Evolutionary conservation across 306 rosid genomes (phyloP).

Genomic region (Pyrus communis): DNA sequence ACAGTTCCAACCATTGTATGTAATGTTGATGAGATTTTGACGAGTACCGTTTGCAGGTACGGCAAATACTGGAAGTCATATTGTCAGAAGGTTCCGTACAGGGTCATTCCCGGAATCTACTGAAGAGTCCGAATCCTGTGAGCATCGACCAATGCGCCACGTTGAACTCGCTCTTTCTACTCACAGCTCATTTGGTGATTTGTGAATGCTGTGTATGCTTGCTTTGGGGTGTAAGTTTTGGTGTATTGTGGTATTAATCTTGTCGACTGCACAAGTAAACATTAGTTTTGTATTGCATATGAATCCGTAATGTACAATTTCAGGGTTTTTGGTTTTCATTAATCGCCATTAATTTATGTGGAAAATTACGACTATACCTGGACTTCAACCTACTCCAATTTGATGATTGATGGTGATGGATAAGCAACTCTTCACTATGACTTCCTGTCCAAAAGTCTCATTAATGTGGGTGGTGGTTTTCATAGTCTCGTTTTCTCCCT

Average conservation of each 20-base stretch:
- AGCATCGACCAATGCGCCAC: not conserved
- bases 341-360: not conserved
- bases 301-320: not conserved
- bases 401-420: too few species aligned
- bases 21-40: constrained; percentile 2
- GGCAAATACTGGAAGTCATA: constrained; percentile 87
- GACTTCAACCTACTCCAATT: not conserved
- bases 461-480: too few species aligned
- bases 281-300: not conserved
- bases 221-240: not conserved
- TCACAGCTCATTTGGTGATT: not conserved
- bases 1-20: not conserved
- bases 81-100: constrained; percentile 69
- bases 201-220: constrained; percentile 1
- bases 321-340: not conserved
- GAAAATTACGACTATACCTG: not conserved
- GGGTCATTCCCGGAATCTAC: constrained; percentile 80
- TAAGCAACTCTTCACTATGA: too few species aligned
- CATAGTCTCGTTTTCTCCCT: too few species aligned
- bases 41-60: constrained; percentile 50
- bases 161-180: not conserved
- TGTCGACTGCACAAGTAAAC: not conserved
- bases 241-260: not conserved
- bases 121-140: constrained; percentile 19
- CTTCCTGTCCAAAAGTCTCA: too few species aligned